Conservation (phyloP, 1,139 yeast species). For the Torulaspora pretoriensis region DNA sequence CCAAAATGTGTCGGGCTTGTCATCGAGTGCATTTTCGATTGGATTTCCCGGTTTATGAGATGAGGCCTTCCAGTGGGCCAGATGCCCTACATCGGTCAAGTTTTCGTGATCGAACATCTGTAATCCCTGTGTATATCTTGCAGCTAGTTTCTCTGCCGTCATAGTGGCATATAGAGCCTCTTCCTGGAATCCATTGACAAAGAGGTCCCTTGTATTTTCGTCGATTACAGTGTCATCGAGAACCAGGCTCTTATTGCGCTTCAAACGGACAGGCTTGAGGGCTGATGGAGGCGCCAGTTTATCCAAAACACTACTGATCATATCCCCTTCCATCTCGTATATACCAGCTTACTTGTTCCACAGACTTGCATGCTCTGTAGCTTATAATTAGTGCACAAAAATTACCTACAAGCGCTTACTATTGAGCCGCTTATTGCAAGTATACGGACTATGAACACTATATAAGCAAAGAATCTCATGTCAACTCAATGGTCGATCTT, state of each 20-base stretch:
- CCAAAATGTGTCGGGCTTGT: constrained; percentile 77
- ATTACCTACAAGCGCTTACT: not conserved
- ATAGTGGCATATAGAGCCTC: constrained; percentile 14
- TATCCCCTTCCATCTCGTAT: constrained; percentile 9
- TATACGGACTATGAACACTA: not conserved
- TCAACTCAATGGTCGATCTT: constrained; percentile 52
- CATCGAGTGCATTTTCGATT: constrained; percentile 64
- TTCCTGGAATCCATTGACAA: constrained; percentile 21
- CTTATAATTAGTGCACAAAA: not conserved
- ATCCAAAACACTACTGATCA: constrained; percentile 10
- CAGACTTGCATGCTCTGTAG: not conserved
- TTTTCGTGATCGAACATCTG: constrained; percentile 24
- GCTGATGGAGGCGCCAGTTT: constrained; percentile 18
- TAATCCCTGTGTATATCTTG: constrained; percentile 24
- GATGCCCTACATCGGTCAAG: constrained; percentile 63
- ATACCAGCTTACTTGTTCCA: not conserved
- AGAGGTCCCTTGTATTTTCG: constrained; percentile 15
- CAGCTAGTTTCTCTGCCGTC: constrained; percentile 18
- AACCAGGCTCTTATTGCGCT: constrained; percentile 6
- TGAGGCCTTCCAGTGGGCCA: constrained; percentile 85
- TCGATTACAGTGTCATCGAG: constrained; percentile 20
- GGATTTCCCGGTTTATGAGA: constrained; percentile 74
- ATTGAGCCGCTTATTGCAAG: not conserved
- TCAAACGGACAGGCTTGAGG: constrained; percentile 15
- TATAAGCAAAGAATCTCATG: not conserved